Evolutionary conservation across 2,329 filamentous ascomycete genomes (phyloP), one percentile per base, ranked within the genome.

Genomic region (Diaporthe sp.): DNA sequence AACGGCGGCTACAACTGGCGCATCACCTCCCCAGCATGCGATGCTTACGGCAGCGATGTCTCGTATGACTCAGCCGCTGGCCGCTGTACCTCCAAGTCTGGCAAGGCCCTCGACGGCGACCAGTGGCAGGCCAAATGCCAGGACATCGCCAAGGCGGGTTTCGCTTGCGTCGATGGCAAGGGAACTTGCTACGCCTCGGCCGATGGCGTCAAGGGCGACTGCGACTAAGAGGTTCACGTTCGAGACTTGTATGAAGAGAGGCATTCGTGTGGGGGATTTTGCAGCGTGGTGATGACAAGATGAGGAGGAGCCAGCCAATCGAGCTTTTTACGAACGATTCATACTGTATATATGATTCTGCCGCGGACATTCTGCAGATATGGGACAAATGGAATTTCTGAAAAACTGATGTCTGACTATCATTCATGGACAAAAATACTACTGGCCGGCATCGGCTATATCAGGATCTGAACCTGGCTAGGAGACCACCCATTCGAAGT

Each of bases 1-100:
- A 79, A 79, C 75, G 78, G 78, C 70, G 76, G 78, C 75, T 79
- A 78, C 75, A 79, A 79, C 75, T 79, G 78, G 78, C 77, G 78
- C 60, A 79, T 79, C 71, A 78, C 76, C 61, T 47, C n/a, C 63
- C 76, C 78, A 39, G 78, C 78, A 4, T 79, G 78, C 67, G 67
- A 73, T 51, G 58, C 75, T 13, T 79, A 79, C 73, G 67, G 73
- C 25, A 22, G 31, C 57, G 72, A 57, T 9, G 78, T 74, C 31
- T 57, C 67, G 34, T 79, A 79, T 70, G 75, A 78, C 49, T 13
- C 13, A 6, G 49, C 71, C 28, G 55, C 77, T 22, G 78, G 78
- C 22, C 76, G 76, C 51, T 79, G 78, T 73, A 75, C 74, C 25
- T 75, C 71, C 37, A 49, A 57, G 17, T 58, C 58, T 9, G 74